phyloP scores from a whole-genome alignment of 2,329 filamentous ascomycete genomes.

The Trichoderma cornu-damae region DNA sequence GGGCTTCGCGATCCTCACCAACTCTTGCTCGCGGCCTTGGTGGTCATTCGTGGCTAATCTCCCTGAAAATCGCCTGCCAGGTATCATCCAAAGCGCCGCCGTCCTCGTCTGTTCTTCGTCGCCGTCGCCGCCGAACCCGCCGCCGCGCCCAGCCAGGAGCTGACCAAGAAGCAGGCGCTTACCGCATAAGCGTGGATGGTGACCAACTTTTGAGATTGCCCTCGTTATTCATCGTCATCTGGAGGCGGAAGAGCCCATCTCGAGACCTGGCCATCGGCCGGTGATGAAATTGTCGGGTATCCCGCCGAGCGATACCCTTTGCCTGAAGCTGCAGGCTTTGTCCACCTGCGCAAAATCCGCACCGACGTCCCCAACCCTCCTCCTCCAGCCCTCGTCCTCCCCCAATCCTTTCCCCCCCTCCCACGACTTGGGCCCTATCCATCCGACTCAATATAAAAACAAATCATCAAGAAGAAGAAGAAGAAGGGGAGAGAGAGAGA shows the following conservation, averaged over 20 bases:
- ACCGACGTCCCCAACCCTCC: slow-evolving; percentile 26
- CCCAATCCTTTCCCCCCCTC: slow-evolving; percentile 15
- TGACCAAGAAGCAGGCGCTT: slow-evolving; percentile 31
- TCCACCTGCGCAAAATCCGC: slow-evolving; percentile 33
- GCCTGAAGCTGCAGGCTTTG: slow-evolving; percentile 22
- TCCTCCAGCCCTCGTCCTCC: slow-evolving; percentile 20
- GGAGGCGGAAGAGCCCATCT: slow-evolving; percentile 21
- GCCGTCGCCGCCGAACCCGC: slow-evolving; percentile 27
- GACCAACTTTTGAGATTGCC: slow-evolving; percentile 25
- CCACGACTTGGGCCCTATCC: slow-evolving; percentile 22
- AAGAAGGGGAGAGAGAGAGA: no score
- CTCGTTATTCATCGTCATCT: slow-evolving; percentile 22
- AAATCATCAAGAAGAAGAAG: slow-evolving; percentile 23
- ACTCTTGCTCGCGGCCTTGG: slow-evolving; percentile 2
- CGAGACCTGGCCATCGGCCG: slow-evolving; percentile 25
- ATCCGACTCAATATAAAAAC: slow-evolving; percentile 17
- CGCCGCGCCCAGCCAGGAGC: slow-evolving; percentile 32
- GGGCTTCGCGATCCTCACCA: slow-evolving; percentile 15
- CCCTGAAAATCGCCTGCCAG: slow-evolving; percentile 2
- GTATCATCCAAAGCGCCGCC: slow-evolving; percentile 9
- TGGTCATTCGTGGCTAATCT: slow-evolving; percentile 15
- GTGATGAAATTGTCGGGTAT: slow-evolving; percentile 25
- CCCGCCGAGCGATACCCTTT: slow-evolving; percentile 27
- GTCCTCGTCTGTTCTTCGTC: slow-evolving; percentile 20
- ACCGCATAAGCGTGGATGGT: slow-evolving; percentile 32